Base-by-base conservation (phyloP, 139 green algal genomes). In the Picochlorum costavermella region DNA sequence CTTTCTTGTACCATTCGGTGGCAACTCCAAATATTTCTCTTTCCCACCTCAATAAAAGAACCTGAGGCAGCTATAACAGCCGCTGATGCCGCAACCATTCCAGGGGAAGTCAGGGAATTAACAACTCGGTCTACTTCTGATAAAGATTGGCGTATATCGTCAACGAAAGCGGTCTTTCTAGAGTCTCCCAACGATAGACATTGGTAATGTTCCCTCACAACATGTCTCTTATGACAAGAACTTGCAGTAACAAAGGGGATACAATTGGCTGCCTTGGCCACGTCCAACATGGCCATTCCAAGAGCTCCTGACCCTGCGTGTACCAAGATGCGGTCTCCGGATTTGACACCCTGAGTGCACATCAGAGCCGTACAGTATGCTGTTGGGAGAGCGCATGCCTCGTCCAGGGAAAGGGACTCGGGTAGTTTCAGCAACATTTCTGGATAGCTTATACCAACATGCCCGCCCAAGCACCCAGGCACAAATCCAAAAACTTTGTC, bases 11-110 rank as follows among this genome's bases (percentile, higher is more conserved):
- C 49, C 9, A 85, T 64, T 12, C 81, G 69, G 8, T 63, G 58
- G 9, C 67, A 44, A 17, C 63, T 79, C 81, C 81, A 92, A 31
- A 95, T 89, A 79, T 90, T 86, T 25, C 88, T 74, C 81, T 95
- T 95, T 65, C 81, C 80, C 58, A 96, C 87, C 71, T 95, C 87
- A 25, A 86, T 70, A 62, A 90, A 72, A 0, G 64, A 40, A 0
- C 81, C 87, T 28, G 79, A 80, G 4, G 13, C 37, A 23, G 25
- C 51, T 36, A 94, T 46, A 6, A 59, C 25, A 16, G 83, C 68
- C 28, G 94, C 56, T 3, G 72, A 82, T 29, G 73, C 85, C 10
- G 75, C 76, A 37, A 95, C 84, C 80, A 95, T 88, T 61, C 67
- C 67, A 53, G 68, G 81, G 5, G 79, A 86, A 3, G 88, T 95